Evolutionary conservation across 2,329 filamentous ascomycete genomes (phyloP).

Genomic region (Didymella segeticola): DNA sequence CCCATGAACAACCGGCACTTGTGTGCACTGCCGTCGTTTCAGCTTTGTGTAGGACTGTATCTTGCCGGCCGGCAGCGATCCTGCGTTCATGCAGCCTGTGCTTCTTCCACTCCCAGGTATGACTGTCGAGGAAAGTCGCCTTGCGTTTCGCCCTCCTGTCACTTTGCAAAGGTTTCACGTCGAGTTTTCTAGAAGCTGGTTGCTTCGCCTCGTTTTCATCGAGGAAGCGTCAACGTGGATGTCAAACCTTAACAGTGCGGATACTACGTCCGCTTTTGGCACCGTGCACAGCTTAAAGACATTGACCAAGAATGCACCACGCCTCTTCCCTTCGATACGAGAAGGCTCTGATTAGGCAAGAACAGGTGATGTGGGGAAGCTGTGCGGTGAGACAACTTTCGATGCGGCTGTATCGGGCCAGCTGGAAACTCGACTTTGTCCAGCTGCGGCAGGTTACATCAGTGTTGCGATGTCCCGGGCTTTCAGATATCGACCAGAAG

Average conservation of each 20-base stretch:
- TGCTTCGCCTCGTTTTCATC: conserved; percentile 19
- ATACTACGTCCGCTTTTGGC: conserved; percentile 24
- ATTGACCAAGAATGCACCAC: conserved; percentile 18
- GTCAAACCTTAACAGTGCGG: conserved; percentile 29
- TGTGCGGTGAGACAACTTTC: conserved; percentile 27
- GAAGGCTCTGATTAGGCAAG: conserved; percentile 12
- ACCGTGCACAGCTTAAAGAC: conserved; percentile 19
- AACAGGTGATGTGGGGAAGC: conserved; percentile 29
- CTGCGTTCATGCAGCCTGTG: conserved; percentile 37
- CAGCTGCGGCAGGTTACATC: conserved; percentile 18
- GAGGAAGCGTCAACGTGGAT: conserved; percentile 29
- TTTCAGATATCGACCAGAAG: conserved; percentile 3
- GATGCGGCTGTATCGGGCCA: conserved; percentile 30
- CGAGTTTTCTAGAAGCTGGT: conserved; percentile 38
- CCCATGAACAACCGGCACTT: conserved; percentile 15
- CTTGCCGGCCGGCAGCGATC: conserved; percentile 19
- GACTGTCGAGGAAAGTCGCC: conserved; percentile 25
- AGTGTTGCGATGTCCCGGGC: conserved; percentile 2
- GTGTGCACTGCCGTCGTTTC: conserved; percentile 31
- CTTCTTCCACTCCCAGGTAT: conserved; percentile 28
- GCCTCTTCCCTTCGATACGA: conserved; percentile 16
- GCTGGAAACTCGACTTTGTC: conserved; percentile 17
- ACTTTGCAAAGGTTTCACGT: conserved; percentile 39
- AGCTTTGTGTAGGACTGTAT: conserved; percentile 22
- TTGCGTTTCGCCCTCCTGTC: conserved; percentile 31